Base-by-base conservation (phyloP, 257 asterid species). In the Paulownia fortunei region DNA sequence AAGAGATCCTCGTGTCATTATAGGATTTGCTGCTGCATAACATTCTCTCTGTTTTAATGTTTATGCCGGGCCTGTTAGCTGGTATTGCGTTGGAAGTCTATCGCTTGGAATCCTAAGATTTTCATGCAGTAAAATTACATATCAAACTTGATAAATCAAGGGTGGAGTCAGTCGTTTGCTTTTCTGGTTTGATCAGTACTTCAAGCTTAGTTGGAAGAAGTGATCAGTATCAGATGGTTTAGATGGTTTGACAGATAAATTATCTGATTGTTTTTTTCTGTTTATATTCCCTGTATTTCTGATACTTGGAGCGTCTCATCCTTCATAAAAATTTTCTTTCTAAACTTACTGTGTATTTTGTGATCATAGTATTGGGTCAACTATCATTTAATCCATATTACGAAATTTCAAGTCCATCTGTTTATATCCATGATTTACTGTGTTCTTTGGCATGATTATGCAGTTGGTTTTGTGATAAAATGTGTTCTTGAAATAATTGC, bases 11-110 rank as follows among this genome's bases (percentile, higher is more conserved):
- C 23, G 0, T 54, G 62, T n/a, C 16, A 23, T 46, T 23, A 26
- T 63, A 63, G 41, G 82, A 63, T 54, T 13, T 27, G 34, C 24
- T 36, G 64, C 49, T 61, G 76, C 54, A 30, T 24, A 30, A 42
- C 7, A 6, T 51, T 30, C 56, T 64, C 0, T 15, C 36, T 24
- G 30, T n/a, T n/a, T 47, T 36, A 21, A 36, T 65, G 54, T 8
- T 44, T 51, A 27, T 73, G 27, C 12, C 15, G 46, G 34, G 47
- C 42, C 55, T 47, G 16, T 21, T 49, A 23, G 66, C 46, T 54
- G 58, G 18, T 44, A 19, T 19, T 69, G 37, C 36, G 10, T 34
- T 10, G 6, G 56, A 68, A 62, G 63, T 59, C 34, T 12, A 13
- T 30, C 5, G 6, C 37, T 58, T 47, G 18, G 19, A 30, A 30